Conservation (phyloP, 176 grass and related monocot species). For the Luzula sylvatica region DNA sequence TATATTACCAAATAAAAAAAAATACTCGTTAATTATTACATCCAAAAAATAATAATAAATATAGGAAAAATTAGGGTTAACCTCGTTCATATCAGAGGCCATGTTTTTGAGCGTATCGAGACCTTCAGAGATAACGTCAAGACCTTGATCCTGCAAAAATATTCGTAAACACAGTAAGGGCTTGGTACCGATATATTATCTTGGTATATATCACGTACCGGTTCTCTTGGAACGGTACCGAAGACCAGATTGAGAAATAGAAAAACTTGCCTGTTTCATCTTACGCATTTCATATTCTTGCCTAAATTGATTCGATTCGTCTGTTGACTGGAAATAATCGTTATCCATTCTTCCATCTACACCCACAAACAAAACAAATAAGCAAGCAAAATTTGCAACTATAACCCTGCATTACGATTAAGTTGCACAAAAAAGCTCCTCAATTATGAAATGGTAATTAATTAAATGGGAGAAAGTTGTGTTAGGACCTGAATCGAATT, state of each 20-base stretch:
- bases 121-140: conserved; percentile 83
- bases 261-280: conserved; percentile 54
- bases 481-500: conserved; percentile 49
- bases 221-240: conserved; percentile 9
- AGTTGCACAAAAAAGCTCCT: too few species aligned
- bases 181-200: background rate
- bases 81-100: conserved; percentile 98
- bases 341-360: conserved; percentile 76
- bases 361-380: background rate
- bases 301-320: conserved; percentile 69
- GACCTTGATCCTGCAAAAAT: conserved; percentile 74
- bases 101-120: conserved; percentile 83
- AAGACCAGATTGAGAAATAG: conserved; percentile 6
- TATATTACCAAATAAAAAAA: conserved; percentile 21
- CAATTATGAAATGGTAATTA: too few species aligned
- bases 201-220: background rate
- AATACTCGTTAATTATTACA: background rate
- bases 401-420: too few species aligned
- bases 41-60: background rate
- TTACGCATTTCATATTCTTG: conserved; percentile 89
- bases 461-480: too few species aligned
- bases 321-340: conserved; percentile 83
- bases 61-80: conserved; percentile 16
- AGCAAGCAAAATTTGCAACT: background rate
- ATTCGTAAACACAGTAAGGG: background rate